Conservation (phyloP, 2,329 filamentous ascomycete genomes). For the Juglanconis sp. region DNA sequence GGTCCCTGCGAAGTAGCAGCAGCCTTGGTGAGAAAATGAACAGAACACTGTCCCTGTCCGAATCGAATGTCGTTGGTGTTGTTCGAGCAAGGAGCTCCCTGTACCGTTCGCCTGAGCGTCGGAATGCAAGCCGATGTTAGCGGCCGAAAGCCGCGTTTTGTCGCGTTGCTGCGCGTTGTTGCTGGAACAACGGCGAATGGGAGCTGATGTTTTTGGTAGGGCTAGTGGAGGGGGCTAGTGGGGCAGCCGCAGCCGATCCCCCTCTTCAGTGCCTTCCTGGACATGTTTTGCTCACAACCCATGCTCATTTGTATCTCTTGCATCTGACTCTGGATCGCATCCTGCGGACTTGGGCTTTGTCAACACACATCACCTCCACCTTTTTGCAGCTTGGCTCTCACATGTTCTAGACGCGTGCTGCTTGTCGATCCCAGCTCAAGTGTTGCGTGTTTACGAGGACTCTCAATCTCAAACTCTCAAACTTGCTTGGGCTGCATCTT, state of each 20-base stretch:
- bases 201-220: conserved; percentile 8
- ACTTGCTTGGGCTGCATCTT: too few relatives aligned
- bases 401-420: conserved; percentile 12
- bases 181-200: conserved; percentile 22
- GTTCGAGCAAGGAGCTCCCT: background rate
- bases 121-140: too few relatives aligned
- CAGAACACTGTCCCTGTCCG: too few relatives aligned
- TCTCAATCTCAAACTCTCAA: too few relatives aligned
- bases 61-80: too few relatives aligned
- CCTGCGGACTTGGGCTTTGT: conserved; percentile 1
- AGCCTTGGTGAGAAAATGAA: too few relatives aligned
- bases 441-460: too few relatives aligned
- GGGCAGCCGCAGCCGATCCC: background rate
- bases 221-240: conserved; percentile 9
- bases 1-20: too few relatives aligned
- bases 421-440: background rate
- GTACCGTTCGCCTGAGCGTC: background rate
- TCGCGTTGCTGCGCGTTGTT: conserved; percentile 18
- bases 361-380: background rate
- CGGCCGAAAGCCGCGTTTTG: background rate
- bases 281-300: background rate
- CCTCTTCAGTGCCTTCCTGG: background rate
- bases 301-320: conserved; percentile 12
- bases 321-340: conserved; percentile 9
- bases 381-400: conserved; percentile 5